Percentiles rank a stretch among this genome's conserved stretches.
These are phyloP conservation scores for Erigeron philadelphicus DNA, from an alignment of 140 eudicot species.

Conservation along the genomic window DNA sequence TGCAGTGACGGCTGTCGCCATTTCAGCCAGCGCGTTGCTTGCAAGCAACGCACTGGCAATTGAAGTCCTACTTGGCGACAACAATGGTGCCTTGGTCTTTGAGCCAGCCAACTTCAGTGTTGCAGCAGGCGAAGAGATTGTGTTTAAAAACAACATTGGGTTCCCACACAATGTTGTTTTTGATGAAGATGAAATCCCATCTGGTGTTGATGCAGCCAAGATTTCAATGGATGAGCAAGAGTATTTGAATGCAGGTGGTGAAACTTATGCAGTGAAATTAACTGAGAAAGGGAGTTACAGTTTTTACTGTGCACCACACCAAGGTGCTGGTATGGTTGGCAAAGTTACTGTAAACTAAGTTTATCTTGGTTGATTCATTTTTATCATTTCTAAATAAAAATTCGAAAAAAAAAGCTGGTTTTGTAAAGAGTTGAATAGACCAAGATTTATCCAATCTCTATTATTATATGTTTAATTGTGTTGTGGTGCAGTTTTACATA, in stretches of 20 bases:
- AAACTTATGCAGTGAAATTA: constrained; percentile 43
- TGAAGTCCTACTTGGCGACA: constrained; percentile 42
- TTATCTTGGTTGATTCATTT: constrained; percentile 6
- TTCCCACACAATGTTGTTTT: constrained; percentile 96
- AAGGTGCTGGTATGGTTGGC: constrained; percentile 96
- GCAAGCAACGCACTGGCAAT: constrained; percentile 40
- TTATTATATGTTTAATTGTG: constrained; percentile 12
- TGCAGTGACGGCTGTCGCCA: constrained; percentile 49
- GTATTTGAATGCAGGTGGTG: constrained; percentile 35
- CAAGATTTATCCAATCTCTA: constrained; percentile 21
- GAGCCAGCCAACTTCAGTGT: constrained; percentile 33
- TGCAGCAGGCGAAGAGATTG: constrained; percentile 37
- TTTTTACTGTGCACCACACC: constrained; percentile 85
- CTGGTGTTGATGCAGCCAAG: constrained; percentile 67
- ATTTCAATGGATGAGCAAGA: constrained; percentile 60
- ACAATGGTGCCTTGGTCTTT: constrained; percentile 55
- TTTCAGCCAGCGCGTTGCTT: constrained; percentile 61
- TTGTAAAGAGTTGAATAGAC: constrained; percentile 30
- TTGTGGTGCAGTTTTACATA: constrained; percentile 1
- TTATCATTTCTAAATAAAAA: neutral
- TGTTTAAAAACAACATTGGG: constrained; percentile 81
- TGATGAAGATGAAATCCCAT: constrained; percentile 83
- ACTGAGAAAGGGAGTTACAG: constrained; percentile 40
- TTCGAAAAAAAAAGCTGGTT: neutral
- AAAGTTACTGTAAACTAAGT: constrained; percentile 67